Evolutionary conservation across 2,329 filamentous ascomycete species (phyloP), one percentile per base, ranked within the genome.

Genomic region (Penicillium brasilianum): DNA sequence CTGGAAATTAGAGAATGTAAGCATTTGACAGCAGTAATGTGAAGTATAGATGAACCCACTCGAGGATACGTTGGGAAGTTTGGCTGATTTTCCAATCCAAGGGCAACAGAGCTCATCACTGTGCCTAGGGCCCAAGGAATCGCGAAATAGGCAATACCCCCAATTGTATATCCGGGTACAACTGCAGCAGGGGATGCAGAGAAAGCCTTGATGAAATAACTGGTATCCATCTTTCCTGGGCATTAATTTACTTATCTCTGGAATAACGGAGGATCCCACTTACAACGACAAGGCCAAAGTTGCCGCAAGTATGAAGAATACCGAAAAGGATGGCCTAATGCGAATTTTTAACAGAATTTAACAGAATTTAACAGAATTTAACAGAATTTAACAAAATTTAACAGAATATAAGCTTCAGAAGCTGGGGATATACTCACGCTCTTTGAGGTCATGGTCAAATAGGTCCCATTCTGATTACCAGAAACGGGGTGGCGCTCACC

Each of bases 371-470:
- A 10, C 13, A 43, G 6, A 1, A 0, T 30, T 8, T 37, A 0
- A 10, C 13, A 43, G 6, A 1, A 0, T 30, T 8, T 37, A 0
- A 10, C n/a, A n/a, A n/a, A n/a, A n/a, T 62, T 55, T n/a, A 3
- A 25, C 13, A 43, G 6, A 1, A 0, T 30, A 11, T 37, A 0
- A 10, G 13, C n/a, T 18, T 5, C 10, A 2, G 6, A 1, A 5
- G 1, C 7, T 5, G 13, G 4, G 2, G 79, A 77, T 5, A 1
- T 71, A 76, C 74, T 77, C 36, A 81, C 79, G 18, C 76, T 75
- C 58, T 84, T 82, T 2, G 83, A 84, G 0, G 80, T 84, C 82
- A 87, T 84, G 0, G 85, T 86, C 55, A 87, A 64, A 60, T 84
- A 85, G 0, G 82, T 83, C 0, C 84, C 84, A n/a, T 79, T 70